These are phyloP conservation scores for Solanum hybrid DNA, from an alignment of 305 asterid genomes.

Conservation along the genomic window DNA sequence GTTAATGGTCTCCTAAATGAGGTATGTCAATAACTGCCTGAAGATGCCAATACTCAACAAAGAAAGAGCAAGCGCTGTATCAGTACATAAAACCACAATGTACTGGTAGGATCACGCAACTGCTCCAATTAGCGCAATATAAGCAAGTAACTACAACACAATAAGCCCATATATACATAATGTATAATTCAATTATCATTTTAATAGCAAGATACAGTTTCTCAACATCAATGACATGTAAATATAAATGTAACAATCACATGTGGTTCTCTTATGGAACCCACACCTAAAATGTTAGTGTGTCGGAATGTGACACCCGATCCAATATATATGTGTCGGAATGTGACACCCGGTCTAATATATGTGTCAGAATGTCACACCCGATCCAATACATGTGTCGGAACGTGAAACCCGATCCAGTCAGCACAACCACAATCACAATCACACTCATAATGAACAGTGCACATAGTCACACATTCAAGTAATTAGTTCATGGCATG, in stretches of 20 bases:
- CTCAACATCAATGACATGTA: not conserved
- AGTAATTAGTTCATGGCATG: not conserved
- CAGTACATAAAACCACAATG: not conserved
- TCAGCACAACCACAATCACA: not conserved
- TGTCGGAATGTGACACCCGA: not conserved
- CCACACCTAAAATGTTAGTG: not conserved
- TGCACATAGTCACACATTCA: not conserved
- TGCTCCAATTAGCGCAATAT: too few species aligned
- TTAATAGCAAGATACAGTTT: too few species aligned
- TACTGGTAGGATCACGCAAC: not conserved
- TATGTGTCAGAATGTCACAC: accelerated
- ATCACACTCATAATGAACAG: not conserved
- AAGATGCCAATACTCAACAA: not conserved
- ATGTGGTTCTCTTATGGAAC: not conserved
- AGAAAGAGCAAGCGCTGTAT: not conserved
- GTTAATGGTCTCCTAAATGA: not conserved
- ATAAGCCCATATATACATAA: not conserved
- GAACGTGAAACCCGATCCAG: not conserved
- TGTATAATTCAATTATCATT: not conserved
- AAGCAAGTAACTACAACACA: too few species aligned
- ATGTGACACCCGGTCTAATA: not conserved
- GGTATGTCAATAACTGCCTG: not conserved
- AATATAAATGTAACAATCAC: not conserved
- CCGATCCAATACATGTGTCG: too few species aligned
- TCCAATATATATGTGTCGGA: too few species aligned